Evolutionary conservation across 2,329 filamentous ascomycete genomes (phyloP), one percentile per base, ranked within the genome.

Genomic region (Blastomyces silverae): DNA sequence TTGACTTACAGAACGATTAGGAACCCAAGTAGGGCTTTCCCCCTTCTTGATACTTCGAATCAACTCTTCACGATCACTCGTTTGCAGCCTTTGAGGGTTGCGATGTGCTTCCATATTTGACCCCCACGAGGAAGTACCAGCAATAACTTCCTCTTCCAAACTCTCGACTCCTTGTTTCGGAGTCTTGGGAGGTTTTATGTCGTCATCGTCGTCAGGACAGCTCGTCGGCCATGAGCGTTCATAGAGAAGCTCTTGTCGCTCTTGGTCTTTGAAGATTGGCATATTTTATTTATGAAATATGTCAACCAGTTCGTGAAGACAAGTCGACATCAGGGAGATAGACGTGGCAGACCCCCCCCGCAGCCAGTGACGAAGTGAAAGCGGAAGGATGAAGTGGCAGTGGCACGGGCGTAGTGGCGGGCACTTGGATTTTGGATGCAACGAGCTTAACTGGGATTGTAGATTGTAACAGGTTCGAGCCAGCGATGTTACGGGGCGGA

Each of bases 1-100:
- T 57, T 39, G 53, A 76, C 78, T 72, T 74, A 83, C 88, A 80
- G 84, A 83, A 71, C 83, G 83, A 73, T 82, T 85, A 37, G 86
- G 84, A 50, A 87, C 80, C 90, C 90, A 94, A 4, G 86, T 85
- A 48, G 90, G 88, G 71, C 86, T 89, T 76, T 92, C 87, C 42
- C 86, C 87, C 75, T 85, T 86, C 79, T 97, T 97, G 69, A 97
- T 83, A 68, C 88, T 84, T 76, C 92, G 85, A 65, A 97, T 97
- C 70, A 96, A 80, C 75, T 92, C 89, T 65, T 86, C 86, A 68
- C 92, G 84, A 74, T 91, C 87, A 66, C 73, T 75, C 20, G 72
- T 71, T 66, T 71, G 71, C 44, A 73, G 58, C 28, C 62, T 71
- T 20, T 72, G 63, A n/a, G 67, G 61, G 60, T 63, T 66, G 59